Evolutionary conservation across 768 basidiomycete species (phyloP).

Genomic region (Collybiopsis confluens): DNA sequence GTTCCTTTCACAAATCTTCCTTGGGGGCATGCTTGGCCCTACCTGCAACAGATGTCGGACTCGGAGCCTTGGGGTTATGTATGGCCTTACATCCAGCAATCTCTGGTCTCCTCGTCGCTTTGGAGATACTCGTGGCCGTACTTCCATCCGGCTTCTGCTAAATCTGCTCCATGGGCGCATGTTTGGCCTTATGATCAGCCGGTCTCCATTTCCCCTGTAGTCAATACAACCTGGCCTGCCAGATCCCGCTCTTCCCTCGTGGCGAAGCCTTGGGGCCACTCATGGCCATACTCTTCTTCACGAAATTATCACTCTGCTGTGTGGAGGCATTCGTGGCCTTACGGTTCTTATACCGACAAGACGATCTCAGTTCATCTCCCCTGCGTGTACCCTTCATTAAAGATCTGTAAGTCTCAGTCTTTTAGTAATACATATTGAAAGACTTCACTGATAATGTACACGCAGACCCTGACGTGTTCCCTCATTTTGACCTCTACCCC

Average conservation of each 20-base stretch:
- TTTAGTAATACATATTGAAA: background rate
- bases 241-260: slow-evolving; percentile 2
- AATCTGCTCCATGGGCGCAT: slow-evolving; percentile 20
- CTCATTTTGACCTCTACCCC: slow-evolving; percentile 31
- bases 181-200: slow-evolving; percentile 26
- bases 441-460: background rate
- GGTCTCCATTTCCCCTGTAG: background rate
- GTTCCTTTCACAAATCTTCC: slow-evolving; percentile 11
- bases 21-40: slow-evolving; percentile 31
- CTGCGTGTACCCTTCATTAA: slow-evolving; percentile 20
- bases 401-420: slow-evolving; percentile 21
- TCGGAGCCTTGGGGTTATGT: background rate
- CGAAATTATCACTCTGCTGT: background rate
- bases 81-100: slow-evolving; percentile 12
- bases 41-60: slow-evolving; percentile 12
- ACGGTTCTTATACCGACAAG: slow-evolving; percentile 4
- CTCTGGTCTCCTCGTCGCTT: slow-evolving; percentile 3
- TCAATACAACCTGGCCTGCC: too few relatives aligned
- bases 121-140: slow-evolving; percentile 5
- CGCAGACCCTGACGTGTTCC: slow-evolving; percentile 16
- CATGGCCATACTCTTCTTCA: slow-evolving; percentile 3
- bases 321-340: slow-evolving; percentile 21
- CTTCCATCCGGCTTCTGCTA: background rate
- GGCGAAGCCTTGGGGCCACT: background rate
- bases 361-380: slow-evolving; percentile 1